These are phyloP conservation scores for Coniochaeta ligniaria DNA, from an alignment of 2,329 filamentous ascomycete genomes.

Conservation along the genomic window DNA sequence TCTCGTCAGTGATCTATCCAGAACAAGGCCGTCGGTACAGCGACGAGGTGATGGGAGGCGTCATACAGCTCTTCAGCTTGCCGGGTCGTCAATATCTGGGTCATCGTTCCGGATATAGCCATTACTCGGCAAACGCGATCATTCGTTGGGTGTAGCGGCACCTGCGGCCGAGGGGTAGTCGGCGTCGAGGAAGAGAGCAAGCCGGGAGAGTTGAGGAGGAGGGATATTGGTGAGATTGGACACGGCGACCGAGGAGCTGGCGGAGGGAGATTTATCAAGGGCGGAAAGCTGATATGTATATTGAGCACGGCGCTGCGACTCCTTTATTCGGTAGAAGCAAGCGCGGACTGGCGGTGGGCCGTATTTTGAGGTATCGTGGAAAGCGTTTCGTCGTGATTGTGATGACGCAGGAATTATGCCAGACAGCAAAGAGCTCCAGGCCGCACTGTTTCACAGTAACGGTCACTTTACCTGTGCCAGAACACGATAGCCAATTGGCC, in stretches of 20 bases:
- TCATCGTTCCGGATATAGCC: slow-evolving; percentile 43
- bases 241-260: no score
- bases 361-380: neutral
- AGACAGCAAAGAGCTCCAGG: neutral
- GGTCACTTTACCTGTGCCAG: neutral
- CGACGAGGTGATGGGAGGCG: neutral
- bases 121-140: neutral
- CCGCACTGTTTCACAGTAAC: neutral
- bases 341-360: neutral
- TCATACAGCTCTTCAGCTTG: slow-evolving; percentile 81
- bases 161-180: neutral
- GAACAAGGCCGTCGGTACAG: neutral
- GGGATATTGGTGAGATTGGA: neutral
- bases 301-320: neutral
- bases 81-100: slow-evolving; percentile 65
- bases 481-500: neutral
- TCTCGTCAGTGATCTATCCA: neutral
- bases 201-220: neutral
- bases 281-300: neutral
- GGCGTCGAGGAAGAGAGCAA: neutral
- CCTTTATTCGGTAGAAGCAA: neutral
- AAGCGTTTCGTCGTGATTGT: neutral
- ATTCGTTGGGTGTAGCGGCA: neutral
- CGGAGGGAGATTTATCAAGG: no score
- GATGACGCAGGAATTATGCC: neutral